phyloP scores from a whole-genome alignment of 805 yeast species.

The Lipomyces oligophaga region DNA sequence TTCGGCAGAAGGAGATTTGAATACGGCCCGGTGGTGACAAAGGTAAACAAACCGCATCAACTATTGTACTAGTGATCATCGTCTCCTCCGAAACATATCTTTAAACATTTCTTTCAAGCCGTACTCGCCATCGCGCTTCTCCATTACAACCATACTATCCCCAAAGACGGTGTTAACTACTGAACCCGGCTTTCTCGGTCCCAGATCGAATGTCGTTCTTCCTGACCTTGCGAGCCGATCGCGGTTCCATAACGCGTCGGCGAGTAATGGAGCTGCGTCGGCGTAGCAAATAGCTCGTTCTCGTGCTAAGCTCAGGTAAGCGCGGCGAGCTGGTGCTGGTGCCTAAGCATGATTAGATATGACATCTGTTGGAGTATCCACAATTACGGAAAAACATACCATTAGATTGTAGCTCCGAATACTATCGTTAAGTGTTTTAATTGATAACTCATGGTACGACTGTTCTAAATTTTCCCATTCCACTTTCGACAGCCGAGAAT shows the following conservation, averaged over 20 bases:
- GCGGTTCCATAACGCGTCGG: slow-evolving; percentile 21
- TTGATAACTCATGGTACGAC: slow-evolving; percentile 22
- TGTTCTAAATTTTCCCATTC: slow-evolving; percentile 24
- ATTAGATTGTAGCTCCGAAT: slow-evolving; percentile 27
- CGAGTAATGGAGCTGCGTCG: slow-evolving; percentile 20
- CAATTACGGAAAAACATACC: neutral
- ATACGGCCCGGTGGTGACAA: no score
- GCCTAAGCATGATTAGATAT: slow-evolving; percentile 6
- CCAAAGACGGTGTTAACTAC: slow-evolving; percentile 13
- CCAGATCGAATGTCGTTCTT: slow-evolving; percentile 2
- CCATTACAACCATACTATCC: slow-evolving; percentile 24
- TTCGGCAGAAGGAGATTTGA: no score
- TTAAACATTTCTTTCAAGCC: slow-evolving; percentile 26
- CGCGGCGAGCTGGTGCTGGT: slow-evolving; percentile 25
- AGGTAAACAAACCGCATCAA: no score
- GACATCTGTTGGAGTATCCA: neutral
- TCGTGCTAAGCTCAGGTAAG: slow-evolving; percentile 14
- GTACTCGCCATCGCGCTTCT: slow-evolving; percentile 26
- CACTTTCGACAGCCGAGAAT: slow-evolving; percentile 12
- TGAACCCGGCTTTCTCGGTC: neutral
- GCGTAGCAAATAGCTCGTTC: slow-evolving; percentile 24
- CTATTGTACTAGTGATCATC: no score
- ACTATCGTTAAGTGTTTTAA: slow-evolving; percentile 24
- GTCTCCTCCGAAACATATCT: slow-evolving; percentile 20
- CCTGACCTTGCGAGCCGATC: slow-evolving; percentile 11